These are phyloP conservation scores for Saccharomycopsis synnaedendra DNA, from an alignment of 805 yeast genomes.

Conservation along the genomic window DNA sequence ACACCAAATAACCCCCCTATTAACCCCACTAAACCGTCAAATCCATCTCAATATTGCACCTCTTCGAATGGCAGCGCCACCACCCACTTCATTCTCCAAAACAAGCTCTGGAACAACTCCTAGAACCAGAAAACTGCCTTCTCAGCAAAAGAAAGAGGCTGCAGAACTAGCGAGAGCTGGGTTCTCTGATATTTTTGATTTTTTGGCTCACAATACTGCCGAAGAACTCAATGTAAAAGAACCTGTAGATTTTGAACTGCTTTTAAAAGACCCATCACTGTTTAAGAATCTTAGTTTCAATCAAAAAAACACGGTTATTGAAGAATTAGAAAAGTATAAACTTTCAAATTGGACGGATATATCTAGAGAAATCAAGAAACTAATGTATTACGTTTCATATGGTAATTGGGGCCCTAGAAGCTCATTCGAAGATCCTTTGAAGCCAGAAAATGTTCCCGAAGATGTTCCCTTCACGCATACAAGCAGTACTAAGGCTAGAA, in stretches of 20 bases:
- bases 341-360: constrained; percentile 44
- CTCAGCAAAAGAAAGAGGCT: constrained; percentile 12
- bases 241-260: constrained; percentile 35
- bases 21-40: too few relatives aligned
- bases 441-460: constrained; percentile 30
- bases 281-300: constrained; percentile 30
- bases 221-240: constrained; percentile 23
- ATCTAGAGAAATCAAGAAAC: constrained; percentile 36
- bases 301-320: constrained; percentile 46
- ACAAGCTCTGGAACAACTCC: too few relatives aligned
- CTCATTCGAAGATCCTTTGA: constrained; percentile 35
- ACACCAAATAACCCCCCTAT: too few relatives aligned
- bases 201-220: constrained; percentile 18
- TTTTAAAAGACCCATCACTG: constrained; percentile 27
- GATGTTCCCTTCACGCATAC: constrained; percentile 45
- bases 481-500: constrained; percentile 19
- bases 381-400: constrained; percentile 51
- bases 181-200: constrained; percentile 22
- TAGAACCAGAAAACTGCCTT: constrained; percentile 5
- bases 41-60: too few relatives aligned
- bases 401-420: constrained; percentile 67
- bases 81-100: too few relatives aligned
- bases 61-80: too few relatives aligned
- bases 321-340: constrained; percentile 34
- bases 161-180: constrained; percentile 20